Evolutionary conservation across 73 alveolate species (phyloP), one percentile per base, ranked within the genome.

Genomic region (Paramecium biaurelia): DNA sequence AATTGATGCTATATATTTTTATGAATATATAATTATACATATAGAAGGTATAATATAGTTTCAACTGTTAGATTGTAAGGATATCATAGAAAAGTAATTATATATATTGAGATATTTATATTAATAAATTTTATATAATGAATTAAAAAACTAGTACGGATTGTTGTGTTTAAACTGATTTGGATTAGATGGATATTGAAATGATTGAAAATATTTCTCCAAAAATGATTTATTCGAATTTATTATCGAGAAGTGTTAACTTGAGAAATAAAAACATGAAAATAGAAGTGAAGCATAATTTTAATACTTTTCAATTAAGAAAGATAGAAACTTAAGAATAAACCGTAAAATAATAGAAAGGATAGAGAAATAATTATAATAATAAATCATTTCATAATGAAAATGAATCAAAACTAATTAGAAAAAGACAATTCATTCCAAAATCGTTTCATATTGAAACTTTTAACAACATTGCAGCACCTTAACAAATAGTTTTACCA

Each of bases 381-480:
- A 24, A 63, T 63, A 63, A 24, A n/a, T 63, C 84, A 3, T 63
- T 63, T 7, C 45, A 32, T 26, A 30, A 30, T 26, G 84, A 32
- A 24, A 30, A 26, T 12, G 84, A 63, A 26, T 32, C 4, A 26
- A 63, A 53, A 18, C 20, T 4, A 32, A 26, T 32, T 3, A 26
- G 84, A 63, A 63, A 24, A n/a, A 63, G 28, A 18, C 23, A 32
- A 63, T 30, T 63, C 12, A 63, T 32, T 23, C 84, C 84, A 30
- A 63, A 63, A 63, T 63, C 84, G 26, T 63, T 63, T 18, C 84
- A 63, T 14, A 63, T 63, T 32, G 84, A 63, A 63, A 63, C 84
- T 10, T 12, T 26, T 32, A 63, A 63, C 11, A 26, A 63, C 12
- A 63, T 63, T 30, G 84, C 84, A 0, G 26, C 84, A 32, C 84